Percentiles rank a stretch among this genome's conserved stretches.
phyloP scores from a whole-genome alignment of 129 eudicot genomes.

The Tanacetum coccineum region DNA sequence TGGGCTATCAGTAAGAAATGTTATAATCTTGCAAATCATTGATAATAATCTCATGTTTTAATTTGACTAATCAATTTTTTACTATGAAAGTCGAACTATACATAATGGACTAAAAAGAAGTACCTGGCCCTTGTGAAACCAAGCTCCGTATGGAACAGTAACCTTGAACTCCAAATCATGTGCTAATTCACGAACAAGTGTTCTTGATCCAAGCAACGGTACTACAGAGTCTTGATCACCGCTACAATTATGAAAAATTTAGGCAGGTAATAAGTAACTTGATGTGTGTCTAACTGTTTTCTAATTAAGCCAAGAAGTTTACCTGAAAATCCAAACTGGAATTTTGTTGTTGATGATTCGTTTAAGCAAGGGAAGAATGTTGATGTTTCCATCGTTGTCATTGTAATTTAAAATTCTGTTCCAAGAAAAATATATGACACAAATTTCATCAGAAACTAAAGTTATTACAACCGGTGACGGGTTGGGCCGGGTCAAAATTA shows the following conservation, averaged over 20 bases:
- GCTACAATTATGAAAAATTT: conserved; percentile 31
- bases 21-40: neutral
- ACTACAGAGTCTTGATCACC: conserved; percentile 99
- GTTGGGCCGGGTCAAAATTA: neutral
- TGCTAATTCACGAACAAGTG: conserved; percentile 87
- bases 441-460: neutral
- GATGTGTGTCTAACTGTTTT: neutral
- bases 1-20: neutral
- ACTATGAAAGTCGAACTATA: conserved; percentile 15
- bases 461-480: too few species aligned
- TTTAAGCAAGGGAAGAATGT: conserved; percentile 81
- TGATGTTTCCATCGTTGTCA: conserved; percentile 58
- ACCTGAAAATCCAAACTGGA: conserved; percentile 97
- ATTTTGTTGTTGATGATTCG: conserved; percentile 57
- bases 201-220: conserved; percentile 83
- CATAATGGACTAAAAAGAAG: conserved; percentile 13
- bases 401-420: conserved; percentile 58
- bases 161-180: conserved; percentile 59
- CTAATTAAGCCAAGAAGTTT: conserved; percentile 7
- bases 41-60: neutral
- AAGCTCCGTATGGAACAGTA: conserved; percentile 86
- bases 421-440: conserved; percentile 6
- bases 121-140: conserved; percentile 98
- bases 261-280: conserved; percentile 3
- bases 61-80: neutral